These are phyloP conservation scores for Penicillium flavigenum DNA, from an alignment of 495 filamentous ascomycete species.

Conservation along the genomic window DNA sequence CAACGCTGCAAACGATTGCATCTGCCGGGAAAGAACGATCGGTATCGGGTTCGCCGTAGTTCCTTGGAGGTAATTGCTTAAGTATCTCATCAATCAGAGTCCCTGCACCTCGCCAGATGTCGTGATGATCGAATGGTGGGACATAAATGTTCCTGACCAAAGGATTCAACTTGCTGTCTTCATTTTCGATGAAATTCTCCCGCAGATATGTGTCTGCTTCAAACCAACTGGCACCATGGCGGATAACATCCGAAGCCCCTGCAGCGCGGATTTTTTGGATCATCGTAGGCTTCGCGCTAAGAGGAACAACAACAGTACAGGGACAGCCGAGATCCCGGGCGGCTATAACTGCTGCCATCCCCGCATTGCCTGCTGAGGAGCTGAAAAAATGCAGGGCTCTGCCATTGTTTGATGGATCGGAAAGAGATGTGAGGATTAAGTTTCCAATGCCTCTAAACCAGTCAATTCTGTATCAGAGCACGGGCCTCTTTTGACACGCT, in stretches of 20 bases:
- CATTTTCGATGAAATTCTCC: conserved; percentile 51
- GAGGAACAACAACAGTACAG: conserved; percentile 77
- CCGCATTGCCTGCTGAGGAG: conserved; percentile 85
- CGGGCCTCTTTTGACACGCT: no score
- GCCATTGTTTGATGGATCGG: conserved; percentile 31
- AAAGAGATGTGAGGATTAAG: conserved; percentile 58
- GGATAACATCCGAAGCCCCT: conserved; percentile 67
- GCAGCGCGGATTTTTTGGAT: conserved; percentile 63
- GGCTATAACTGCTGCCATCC: conserved; percentile 82
- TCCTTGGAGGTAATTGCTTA: conserved; percentile 46
- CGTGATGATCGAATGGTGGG: conserved; percentile 75
- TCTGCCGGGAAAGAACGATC: conserved; percentile 44
- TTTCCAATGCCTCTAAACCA: conserved; percentile 67
- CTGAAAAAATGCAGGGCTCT: conserved; percentile 71
- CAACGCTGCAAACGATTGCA: conserved; percentile 76
- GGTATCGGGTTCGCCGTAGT: conserved; percentile 12
- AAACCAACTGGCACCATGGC: conserved; percentile 69
- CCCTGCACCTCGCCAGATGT: conserved; percentile 72
- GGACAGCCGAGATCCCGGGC: conserved; percentile 58
- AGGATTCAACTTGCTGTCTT: conserved; percentile 29
- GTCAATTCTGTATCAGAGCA: conserved; percentile 1
- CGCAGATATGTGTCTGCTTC: conserved; percentile 74
- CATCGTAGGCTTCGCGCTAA: conserved; percentile 64
- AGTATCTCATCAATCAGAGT: conserved; percentile 72
- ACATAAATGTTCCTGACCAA: conserved; percentile 55